These are phyloP conservation scores for Alternaria alternata DNA, from an alignment of 2,329 filamentous ascomycete species.

Conservation along the genomic window DNA sequence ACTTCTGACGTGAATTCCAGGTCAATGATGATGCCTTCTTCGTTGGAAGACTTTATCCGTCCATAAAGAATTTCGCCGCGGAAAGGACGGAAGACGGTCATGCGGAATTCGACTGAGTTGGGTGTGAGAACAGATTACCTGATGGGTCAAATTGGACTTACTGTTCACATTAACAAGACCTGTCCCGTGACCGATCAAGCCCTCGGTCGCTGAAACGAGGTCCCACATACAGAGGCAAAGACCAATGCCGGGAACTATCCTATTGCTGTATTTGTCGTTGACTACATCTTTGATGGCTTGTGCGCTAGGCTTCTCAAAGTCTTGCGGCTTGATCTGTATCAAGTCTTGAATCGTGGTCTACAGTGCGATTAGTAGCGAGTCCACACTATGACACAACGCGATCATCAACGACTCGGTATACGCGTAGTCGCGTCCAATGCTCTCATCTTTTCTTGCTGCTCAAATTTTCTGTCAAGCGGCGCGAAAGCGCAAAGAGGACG, in stretches of 20 bases:
- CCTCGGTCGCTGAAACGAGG: slow-evolving; percentile 86
- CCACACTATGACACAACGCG: not conserved
- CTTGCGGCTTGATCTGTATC: slow-evolving; percentile 87
- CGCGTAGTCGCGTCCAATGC: not conserved
- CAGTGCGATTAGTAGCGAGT: not conserved
- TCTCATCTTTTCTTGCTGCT: not conserved
- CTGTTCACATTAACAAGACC: slow-evolving; percentile 95
- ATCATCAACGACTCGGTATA: not conserved
- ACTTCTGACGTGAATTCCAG: slow-evolving; percentile 97
- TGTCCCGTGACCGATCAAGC: slow-evolving; percentile 89
- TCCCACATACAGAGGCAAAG: slow-evolving; percentile 95
- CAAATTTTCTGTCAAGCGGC: slow-evolving; percentile 14
- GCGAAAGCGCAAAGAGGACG: not conserved
- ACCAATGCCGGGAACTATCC: slow-evolving; percentile 94
- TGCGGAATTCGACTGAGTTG: slow-evolving; percentile 80
- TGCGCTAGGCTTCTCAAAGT: slow-evolving; percentile 83
- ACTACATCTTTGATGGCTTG: slow-evolving; percentile 95
- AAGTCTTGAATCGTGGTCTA: slow-evolving; percentile 94
- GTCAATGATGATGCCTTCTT: slow-evolving; percentile 77
- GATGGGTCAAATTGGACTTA: slow-evolving; percentile 48
- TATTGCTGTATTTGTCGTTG: slow-evolving; percentile 96
- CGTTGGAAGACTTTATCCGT: slow-evolving; percentile 77
- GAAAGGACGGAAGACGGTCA: slow-evolving; percentile 94
- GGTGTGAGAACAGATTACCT: not conserved
- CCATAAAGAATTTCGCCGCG: slow-evolving; percentile 91